Evolutionary conservation across 1,139 yeast genomes (phyloP).

Genomic region (Arxiozyma telluris): DNA sequence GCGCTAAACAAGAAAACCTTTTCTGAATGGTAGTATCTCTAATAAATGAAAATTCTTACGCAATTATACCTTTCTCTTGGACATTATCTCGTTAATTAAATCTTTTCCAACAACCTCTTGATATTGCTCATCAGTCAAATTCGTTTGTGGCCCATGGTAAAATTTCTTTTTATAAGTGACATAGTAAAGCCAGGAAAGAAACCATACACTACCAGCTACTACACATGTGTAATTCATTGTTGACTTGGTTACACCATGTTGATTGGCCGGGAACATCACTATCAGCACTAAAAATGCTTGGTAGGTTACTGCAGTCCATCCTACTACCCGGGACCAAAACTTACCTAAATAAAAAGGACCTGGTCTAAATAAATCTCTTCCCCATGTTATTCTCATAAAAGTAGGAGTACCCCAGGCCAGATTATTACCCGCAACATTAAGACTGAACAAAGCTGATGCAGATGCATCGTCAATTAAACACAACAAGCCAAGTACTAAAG

Average conservation of each 20-base stretch:
- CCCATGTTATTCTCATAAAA: constrained; percentile 39
- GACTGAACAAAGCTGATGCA: constrained; percentile 49
- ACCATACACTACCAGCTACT: constrained; percentile 42
- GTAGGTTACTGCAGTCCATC: constrained; percentile 33
- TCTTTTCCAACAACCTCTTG: constrained; percentile 22
- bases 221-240: constrained; percentile 57
- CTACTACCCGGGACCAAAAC: constrained; percentile 38
- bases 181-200: constrained; percentile 40
- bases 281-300: constrained; percentile 37
- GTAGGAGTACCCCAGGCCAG: constrained; percentile 54
- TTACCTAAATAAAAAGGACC: constrained; percentile 59
- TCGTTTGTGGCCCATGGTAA: constrained; percentile 42
- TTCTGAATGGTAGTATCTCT: not conserved
- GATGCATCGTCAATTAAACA: constrained; percentile 52
- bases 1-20: too few species aligned
- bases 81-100: constrained; percentile 23
- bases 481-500: constrained; percentile 45
- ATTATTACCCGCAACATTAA: constrained; percentile 51
- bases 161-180: constrained; percentile 39
- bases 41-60: not conserved
- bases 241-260: constrained; percentile 31
- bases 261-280: constrained; percentile 42
- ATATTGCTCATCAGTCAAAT: constrained; percentile 23
- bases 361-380: constrained; percentile 45
- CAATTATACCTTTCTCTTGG: not conserved